A percentile compares a stretch with the other conserved stretches of the same genome.
Evolutionary conservation across 257 asterid genomes (phyloP).

Genomic region (Solanum bulbocastanum): DNA sequence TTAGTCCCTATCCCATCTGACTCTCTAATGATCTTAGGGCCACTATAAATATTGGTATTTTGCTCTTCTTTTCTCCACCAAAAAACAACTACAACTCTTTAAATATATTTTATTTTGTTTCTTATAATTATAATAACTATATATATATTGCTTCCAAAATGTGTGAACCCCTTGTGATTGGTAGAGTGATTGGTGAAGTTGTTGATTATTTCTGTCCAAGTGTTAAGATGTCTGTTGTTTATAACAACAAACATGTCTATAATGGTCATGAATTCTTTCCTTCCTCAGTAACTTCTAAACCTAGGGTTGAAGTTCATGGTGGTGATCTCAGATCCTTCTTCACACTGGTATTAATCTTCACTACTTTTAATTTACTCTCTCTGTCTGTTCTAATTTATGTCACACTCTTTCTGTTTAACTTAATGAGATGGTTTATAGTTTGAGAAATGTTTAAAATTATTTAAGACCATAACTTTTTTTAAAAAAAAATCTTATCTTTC

Average conservation of each 20-base stretch:
- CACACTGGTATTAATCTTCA: constrained; percentile 35
- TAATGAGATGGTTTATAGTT: not conserved
- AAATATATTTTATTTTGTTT: not conserved
- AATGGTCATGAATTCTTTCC: constrained; percentile 81
- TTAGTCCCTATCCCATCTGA: not conserved
- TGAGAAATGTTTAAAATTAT: not conserved
- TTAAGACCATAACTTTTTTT: not conserved
- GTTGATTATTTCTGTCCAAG: constrained; percentile 41
- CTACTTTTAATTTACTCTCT: not conserved
- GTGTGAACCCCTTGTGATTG: constrained; percentile 51
- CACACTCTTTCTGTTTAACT: not conserved
- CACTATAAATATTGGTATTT: constrained; percentile 35
- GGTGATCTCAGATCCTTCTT: constrained; percentile 79
- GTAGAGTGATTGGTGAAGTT: constrained; percentile 82
- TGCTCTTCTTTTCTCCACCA: constrained; percentile 17
- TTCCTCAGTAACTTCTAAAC: constrained; percentile 45
- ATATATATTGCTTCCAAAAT: constrained; percentile 8
- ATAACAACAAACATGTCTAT: constrained; percentile 58
- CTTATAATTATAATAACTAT: not conserved
- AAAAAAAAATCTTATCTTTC: not conserved
- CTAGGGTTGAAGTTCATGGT: constrained; percentile 64
- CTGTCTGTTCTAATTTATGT: not conserved
- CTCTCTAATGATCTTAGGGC: not conserved
- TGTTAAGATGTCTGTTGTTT: constrained; percentile 53
- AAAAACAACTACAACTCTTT: not conserved